Conservation (phyloP, 805 yeast species). For the Lachancea quebecensis region DNA sequence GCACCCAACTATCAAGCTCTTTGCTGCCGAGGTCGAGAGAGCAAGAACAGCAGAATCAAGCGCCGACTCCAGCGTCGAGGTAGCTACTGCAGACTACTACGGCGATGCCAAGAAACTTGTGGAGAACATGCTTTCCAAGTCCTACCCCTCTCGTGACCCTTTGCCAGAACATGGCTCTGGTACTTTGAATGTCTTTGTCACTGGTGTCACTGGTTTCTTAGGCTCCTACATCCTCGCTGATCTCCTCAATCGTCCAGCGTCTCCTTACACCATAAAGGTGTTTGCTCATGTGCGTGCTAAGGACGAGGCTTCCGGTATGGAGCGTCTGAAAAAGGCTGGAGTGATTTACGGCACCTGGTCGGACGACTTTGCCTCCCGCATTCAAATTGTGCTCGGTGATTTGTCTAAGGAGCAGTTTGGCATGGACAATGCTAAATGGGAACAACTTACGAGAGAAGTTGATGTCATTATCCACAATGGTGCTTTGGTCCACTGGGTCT, state of each 20-base stretch:
- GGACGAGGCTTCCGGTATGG: constrained; percentile 58
- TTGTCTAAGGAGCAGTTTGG: constrained; percentile 72
- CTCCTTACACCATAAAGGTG: constrained; percentile 43
- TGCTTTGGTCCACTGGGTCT: constrained; percentile 98
- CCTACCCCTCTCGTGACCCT: constrained; percentile 38
- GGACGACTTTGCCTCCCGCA: constrained; percentile 46
- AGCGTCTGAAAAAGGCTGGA: constrained; percentile 70
- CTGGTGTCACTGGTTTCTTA: constrained; percentile 95
- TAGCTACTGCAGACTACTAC: constrained; percentile 43
- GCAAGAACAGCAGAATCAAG: constrained; percentile 38
- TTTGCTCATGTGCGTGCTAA: constrained; percentile 90
- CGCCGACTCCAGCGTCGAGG: constrained; percentile 25
- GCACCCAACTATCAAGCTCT: constrained; percentile 74
- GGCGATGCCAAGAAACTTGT: constrained; percentile 62
- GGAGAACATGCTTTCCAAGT: constrained; percentile 34
- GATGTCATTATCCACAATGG: constrained; percentile 93
- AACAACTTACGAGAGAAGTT: constrained; percentile 44
- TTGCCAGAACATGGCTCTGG: constrained; percentile 12
- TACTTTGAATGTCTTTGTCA: constrained; percentile 61
- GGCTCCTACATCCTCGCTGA: constrained; percentile 86
- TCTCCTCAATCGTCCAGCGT: constrained; percentile 49
- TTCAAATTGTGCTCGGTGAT: constrained; percentile 78
- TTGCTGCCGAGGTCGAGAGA: constrained; percentile 66
- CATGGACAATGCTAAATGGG: constrained; percentile 50
- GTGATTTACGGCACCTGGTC: constrained; percentile 65